Conservation (phyloP, 2,329 filamentous ascomycete genomes). For the Clonostachys chloroleuca region DNA sequence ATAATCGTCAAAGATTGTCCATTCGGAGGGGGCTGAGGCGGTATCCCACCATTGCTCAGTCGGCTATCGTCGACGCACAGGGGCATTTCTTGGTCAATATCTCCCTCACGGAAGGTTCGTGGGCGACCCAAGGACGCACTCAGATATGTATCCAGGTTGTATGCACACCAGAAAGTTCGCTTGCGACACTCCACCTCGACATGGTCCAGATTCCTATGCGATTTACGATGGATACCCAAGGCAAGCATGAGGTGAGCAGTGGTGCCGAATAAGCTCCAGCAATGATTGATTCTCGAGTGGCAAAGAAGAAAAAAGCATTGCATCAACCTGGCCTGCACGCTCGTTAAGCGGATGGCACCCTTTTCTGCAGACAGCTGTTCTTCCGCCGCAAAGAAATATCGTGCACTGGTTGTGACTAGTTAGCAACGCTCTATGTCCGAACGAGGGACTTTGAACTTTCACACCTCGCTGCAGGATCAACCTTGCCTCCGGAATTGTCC, state of each 20-base stretch:
- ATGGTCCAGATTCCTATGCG: constrained; percentile 13
- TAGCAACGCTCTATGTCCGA: too few species aligned
- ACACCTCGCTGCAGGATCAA: constrained; percentile 9
- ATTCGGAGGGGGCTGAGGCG: background rate
- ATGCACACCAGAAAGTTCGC: constrained; percentile 59
- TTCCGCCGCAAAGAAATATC: constrained; percentile 26
- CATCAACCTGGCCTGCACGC: constrained; percentile 31
- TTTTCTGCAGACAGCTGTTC: constrained; percentile 29
- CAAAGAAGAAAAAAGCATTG: constrained; percentile 38
- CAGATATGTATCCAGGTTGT: constrained; percentile 60
- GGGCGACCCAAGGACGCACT: constrained; percentile 59
- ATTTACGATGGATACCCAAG: constrained; percentile 32
- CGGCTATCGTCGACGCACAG: constrained; percentile 46
- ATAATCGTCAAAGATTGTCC: constrained; percentile 13
- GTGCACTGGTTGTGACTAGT: constrained; percentile 10
- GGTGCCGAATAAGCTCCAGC: constrained; percentile 40
- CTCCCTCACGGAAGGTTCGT: constrained; percentile 57
- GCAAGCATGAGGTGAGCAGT: constrained; percentile 28
- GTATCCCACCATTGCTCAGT: constrained; percentile 19
- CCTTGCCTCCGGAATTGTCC: constrained; percentile 5
- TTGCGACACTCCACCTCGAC: constrained; percentile 31
- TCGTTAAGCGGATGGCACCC: constrained; percentile 28
- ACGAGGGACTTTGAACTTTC: background rate
- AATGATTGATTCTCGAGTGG: constrained; percentile 39
- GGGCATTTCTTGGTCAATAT: constrained; percentile 60